Conservation (phyloP, 768 basidiomycete genomes). For the Tulasnella sp. region DNA sequence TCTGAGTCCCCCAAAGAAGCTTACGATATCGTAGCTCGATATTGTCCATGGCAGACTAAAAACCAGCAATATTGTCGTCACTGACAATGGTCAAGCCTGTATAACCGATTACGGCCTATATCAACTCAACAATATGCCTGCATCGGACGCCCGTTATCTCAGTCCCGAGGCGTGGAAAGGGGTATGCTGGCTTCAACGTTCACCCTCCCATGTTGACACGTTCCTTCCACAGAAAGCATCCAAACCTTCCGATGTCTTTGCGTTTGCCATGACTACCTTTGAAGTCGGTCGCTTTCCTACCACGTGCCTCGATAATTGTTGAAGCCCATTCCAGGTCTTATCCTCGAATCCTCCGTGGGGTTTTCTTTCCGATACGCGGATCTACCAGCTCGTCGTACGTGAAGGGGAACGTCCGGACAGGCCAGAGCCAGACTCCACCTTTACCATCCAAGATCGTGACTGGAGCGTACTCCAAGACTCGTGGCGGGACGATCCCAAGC, state of each 20-base stretch:
- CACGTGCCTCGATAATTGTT: not conserved
- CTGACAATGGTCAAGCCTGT: conserved; percentile 4
- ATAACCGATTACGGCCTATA: conserved; percentile 12
- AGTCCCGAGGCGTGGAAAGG: conserved; percentile 18
- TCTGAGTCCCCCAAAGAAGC: too few species aligned
- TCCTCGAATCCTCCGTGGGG: conserved; percentile 5
- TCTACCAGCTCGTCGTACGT: conserved; percentile 13
- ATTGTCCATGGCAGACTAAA: conserved; percentile 14
- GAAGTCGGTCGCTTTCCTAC: not conserved
- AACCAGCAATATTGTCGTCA: conserved; percentile 13
- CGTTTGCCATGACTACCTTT: conserved; percentile 12
- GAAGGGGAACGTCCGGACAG: conserved; percentile 15
- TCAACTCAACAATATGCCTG: not conserved
- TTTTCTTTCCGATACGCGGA: conserved; percentile 3
- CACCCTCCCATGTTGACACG: not conserved
- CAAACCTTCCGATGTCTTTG: conserved; percentile 11
- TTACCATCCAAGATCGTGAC: not conserved
- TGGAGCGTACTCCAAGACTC: conserved; percentile 1
- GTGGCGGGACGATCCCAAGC: not conserved
- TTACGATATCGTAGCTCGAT: not conserved
- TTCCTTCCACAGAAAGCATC: not conserved
- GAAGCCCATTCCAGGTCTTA: not conserved
- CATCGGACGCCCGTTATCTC: conserved; percentile 12
- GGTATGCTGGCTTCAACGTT: not conserved
- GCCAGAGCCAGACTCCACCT: not conserved